These are phyloP conservation scores for Coccomyxa subellipsoidea DNA, from an alignment of 163 green algal genomes.

Conservation along the genomic window DNA sequence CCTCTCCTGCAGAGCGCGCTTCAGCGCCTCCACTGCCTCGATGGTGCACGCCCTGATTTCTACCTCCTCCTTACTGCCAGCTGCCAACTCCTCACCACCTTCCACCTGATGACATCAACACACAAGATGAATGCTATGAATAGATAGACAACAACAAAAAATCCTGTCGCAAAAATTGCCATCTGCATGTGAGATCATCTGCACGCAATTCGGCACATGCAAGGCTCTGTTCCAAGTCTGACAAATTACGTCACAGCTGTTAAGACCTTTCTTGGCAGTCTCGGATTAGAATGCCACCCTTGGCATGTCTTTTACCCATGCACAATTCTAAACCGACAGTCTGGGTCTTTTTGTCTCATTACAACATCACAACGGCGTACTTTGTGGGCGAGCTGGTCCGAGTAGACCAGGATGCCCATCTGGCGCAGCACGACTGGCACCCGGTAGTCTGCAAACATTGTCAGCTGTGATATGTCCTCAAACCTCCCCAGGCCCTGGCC, in stretches of 20 bases:
- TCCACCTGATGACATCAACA: constrained; percentile 43
- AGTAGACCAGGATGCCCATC: constrained; percentile 73
- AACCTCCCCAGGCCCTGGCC: constrained; percentile 75
- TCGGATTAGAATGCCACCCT: no score
- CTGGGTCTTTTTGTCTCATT: no score
- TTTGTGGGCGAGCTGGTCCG: constrained; percentile 21
- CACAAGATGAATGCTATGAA: no score
- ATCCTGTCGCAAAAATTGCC: no score
- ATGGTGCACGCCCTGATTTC: constrained; percentile 72
- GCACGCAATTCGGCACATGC: no score
- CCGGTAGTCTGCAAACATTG: constrained; percentile 93
- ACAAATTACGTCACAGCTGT: no score
- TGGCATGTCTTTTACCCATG: no score
- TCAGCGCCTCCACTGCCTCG: constrained; percentile 52
- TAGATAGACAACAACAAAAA: no score
- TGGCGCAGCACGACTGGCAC: constrained; percentile 73
- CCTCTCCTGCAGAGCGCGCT: constrained; percentile 8
- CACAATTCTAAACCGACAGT: no score
- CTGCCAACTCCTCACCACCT: constrained; percentile 13
- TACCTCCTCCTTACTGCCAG: constrained; percentile 58
- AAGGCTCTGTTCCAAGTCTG: no score
- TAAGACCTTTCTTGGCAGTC: no score
- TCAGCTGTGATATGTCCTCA: constrained; percentile 77
- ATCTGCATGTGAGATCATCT: no score
- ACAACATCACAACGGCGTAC: neutral